Percentiles rank a stretch among this genome's conserved stretches.
phyloP scores from a whole-genome alignment of 768 basidiomycete species.

The Leucogyrophana mollusca region DNA sequence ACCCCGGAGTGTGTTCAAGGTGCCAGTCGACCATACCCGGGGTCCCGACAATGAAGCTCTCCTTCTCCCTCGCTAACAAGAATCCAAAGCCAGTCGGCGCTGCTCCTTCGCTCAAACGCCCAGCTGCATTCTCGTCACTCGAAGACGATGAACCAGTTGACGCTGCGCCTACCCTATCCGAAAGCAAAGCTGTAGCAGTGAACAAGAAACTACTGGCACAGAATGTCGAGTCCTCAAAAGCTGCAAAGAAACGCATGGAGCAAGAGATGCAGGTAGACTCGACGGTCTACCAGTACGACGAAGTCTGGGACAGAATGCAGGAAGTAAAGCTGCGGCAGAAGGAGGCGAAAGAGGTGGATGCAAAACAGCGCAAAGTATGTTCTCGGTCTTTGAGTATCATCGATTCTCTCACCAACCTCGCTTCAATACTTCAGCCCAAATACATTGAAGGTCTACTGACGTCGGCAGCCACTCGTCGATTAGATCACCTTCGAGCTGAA shows the following conservation, averaged over 20 bases:
- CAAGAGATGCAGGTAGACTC: conserved; percentile 76
- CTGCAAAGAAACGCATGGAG: conserved; percentile 72
- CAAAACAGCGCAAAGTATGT: conserved; percentile 75
- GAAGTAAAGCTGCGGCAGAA: conserved; percentile 75
- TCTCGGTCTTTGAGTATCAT: background rate
- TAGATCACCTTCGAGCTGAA: conserved; percentile 91
- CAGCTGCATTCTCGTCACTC: conserved; percentile 61
- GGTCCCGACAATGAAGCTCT: conserved; percentile 70
- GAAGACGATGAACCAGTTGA: conserved; percentile 63
- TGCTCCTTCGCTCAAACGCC: conserved; percentile 52
- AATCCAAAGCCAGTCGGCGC: conserved; percentile 55
- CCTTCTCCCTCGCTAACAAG: conserved; percentile 70
- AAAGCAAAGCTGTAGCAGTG: conserved; percentile 38
- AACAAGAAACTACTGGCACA: conserved; percentile 60
- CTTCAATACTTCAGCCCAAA: conserved; percentile 64
- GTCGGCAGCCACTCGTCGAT: conserved; percentile 81
- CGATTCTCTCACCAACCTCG: background rate
- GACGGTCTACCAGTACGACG: conserved; percentile 93
- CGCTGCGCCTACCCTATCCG: conserved; percentile 43
- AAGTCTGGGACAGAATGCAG: conserved; percentile 96
- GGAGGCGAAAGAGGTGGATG: conserved; percentile 71
- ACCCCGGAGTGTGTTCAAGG: background rate
- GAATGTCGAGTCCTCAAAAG: conserved; percentile 58
- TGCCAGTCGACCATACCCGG: too few relatives aligned
- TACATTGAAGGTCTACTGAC: conserved; percentile 81